Percentiles rank a stretch among this genome's conserved stretches.
Conservation (phyloP, 129 eudicot species). For the Ambrosia trifida region DNA sequence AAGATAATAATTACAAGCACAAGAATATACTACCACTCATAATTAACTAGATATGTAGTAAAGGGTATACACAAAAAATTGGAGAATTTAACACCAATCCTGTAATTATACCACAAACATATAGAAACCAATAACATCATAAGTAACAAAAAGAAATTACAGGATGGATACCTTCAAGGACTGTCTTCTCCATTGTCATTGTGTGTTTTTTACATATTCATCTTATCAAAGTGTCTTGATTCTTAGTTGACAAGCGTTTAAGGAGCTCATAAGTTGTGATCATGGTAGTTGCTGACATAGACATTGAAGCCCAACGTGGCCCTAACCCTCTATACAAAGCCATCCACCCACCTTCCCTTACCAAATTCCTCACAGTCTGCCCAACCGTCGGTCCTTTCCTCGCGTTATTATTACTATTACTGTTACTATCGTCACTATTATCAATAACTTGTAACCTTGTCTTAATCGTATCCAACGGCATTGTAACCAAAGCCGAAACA, state of each 20-base stretch:
- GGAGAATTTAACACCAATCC: conserved; percentile 18
- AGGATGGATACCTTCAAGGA: conserved; percentile 17
- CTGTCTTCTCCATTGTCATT: neutral
- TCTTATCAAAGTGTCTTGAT: conserved; percentile 47
- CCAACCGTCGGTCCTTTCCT: conserved; percentile 58
- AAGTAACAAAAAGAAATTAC: conserved; percentile 19
- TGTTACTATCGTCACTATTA: conserved; percentile 47
- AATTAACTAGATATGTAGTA: conserved; percentile 9
- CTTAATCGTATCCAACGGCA: conserved; percentile 85
- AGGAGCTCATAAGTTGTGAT: conserved; percentile 85
- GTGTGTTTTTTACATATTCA: conserved; percentile 24
- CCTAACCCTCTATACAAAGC: conserved; percentile 79
- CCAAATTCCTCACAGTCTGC: conserved; percentile 64
- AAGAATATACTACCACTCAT: conserved; percentile 12
- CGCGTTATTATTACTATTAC: conserved; percentile 27
- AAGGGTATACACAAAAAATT: conserved; percentile 30
- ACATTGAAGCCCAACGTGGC: conserved; percentile 85
- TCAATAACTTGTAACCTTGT: conserved; percentile 77
- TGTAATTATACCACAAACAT: conserved; percentile 19
- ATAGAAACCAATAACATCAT: conserved; percentile 9
- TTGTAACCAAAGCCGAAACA: conserved; percentile 67
- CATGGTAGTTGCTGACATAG: conserved; percentile 87
- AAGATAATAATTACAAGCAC: neutral
- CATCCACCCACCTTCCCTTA: conserved; percentile 79
- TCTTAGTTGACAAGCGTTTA: conserved; percentile 72